Base-by-base conservation (phyloP, 169 alveolate species). In the Cryptosporidium canis region DNA sequence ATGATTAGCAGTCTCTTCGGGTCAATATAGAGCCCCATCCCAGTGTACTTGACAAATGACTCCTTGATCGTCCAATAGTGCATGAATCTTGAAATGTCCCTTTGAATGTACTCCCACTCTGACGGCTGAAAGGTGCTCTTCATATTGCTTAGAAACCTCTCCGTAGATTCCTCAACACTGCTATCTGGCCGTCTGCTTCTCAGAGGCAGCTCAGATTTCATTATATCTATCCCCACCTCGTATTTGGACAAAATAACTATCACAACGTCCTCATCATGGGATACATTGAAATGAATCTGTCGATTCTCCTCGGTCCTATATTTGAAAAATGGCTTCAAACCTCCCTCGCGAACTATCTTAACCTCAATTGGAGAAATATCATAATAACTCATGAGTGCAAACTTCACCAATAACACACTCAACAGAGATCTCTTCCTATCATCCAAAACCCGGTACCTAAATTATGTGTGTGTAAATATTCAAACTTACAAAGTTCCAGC, bases 41-140 rank as follows among this genome's bases (percentile, higher is more conserved):
- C 91, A 47, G 67, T 35, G 44, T 58, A 61, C 29, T 83, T 83
- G 4, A 83, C 91, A 39, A 67, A 83, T 31, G 85, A 68, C 48
- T 83, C 91, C 64, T 83, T 83, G 29, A 83, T 67, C n/a, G 91
- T 83, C 91, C 91, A 83, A 21, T 55, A 53, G 21, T 71, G 47
- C 91, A 83, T 83, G 18, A 83, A 83, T 51, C 63, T 67, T 1
- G 58, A n/a, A 21, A 77, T 61, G 45, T 77, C 87, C 4, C 44
- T 39, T 18, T 77, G 27, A 55, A 77, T 77, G 27, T 77, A 77
- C 7, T 77, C 66, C 87, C 87, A 77, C 24, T 77, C 87, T 1
- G 71, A 56, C 3, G 31, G 51, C 4, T 63, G 58, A 39, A 77
- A 77, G 11, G 39, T 51, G 61, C 44, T 77, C 14, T 8, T 35